Conservation (phyloP, 2,329 filamentous ascomycete species). For the Diaporthe ilicicola region DNA sequence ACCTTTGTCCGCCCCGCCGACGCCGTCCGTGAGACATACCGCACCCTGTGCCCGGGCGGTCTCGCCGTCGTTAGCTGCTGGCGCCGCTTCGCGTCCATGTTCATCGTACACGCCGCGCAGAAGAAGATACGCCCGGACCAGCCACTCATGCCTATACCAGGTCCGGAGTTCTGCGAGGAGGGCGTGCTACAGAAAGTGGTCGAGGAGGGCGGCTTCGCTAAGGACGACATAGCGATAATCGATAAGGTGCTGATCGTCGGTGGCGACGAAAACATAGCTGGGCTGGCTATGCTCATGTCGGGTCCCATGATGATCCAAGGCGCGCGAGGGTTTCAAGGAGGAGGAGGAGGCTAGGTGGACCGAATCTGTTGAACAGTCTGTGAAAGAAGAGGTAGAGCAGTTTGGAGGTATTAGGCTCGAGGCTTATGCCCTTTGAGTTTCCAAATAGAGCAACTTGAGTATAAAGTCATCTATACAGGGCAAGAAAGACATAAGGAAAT, state of each 20-base stretch:
- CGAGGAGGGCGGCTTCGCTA: conserved; percentile 39
- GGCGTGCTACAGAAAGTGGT: conserved; percentile 39
- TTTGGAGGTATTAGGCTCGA: conserved; percentile 40
- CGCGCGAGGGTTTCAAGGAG: conserved; percentile 40
- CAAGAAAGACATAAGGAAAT: too few relatives aligned
- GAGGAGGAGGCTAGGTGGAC: conserved; percentile 38
- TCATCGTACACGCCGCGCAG: conserved; percentile 39
- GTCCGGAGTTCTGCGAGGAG: conserved; percentile 38
- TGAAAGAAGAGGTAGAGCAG: conserved; percentile 39
- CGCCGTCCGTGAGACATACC: conserved; percentile 38
- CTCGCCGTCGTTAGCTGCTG: conserved; percentile 39
- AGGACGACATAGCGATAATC: conserved; percentile 34
- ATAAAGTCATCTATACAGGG: too few relatives aligned
- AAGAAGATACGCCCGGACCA: conserved; percentile 39
- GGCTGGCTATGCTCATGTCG: conserved; percentile 40
- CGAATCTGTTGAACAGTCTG: conserved; percentile 36
- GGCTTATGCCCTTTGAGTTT: conserved; percentile 39
- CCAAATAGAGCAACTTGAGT: conserved; percentile 35
- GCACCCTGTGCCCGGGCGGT: conserved; percentile 37
- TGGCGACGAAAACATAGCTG: conserved; percentile 39
- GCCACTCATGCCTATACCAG: conserved; percentile 38
- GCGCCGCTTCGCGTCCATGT: conserved; percentile 39
- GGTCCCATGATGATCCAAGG: conserved; percentile 41
- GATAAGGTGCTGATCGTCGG: conserved; percentile 39
- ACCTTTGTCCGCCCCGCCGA: conserved; percentile 36